These are phyloP conservation scores for Mortierella sp. DNA, from an alignment of 371 early-diverging fungal species.

Conservation along the genomic window DNA sequence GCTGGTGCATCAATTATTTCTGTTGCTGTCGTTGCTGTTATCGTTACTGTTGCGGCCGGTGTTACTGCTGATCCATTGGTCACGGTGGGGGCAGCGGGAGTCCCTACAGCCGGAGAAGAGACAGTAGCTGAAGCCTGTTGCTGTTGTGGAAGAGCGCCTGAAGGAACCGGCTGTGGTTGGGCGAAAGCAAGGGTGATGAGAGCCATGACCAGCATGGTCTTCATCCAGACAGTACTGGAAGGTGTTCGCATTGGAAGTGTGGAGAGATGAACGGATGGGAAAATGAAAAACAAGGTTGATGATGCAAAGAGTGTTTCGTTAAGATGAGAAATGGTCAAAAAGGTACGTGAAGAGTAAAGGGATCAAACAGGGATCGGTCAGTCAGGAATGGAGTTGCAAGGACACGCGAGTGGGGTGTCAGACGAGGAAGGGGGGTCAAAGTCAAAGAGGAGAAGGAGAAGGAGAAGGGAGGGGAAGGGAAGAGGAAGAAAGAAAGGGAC, in stretches of 20 bases:
- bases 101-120: not conserved
- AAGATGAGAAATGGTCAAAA: not conserved
- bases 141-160: not conserved
- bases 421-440: not conserved
- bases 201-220: slow-evolving; percentile 30
- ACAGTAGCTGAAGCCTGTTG: not conserved
- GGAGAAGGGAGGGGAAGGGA: too few relatives aligned
- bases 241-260: not conserved
- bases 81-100: not conserved
- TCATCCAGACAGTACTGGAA: not conserved
- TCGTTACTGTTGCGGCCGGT: not conserved
- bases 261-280: not conserved
- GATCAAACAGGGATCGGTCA: not conserved
- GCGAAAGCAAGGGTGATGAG: slow-evolving; percentile 11
- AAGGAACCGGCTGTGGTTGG: not conserved
- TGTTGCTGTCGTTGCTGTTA: not conserved
- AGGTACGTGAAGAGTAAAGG: not conserved
- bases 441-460: not conserved
- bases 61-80: not conserved
- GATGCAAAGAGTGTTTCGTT: not conserved
- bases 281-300: not conserved
- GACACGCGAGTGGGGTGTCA: slow-evolving; percentile 9
- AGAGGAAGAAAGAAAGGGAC: not conserved
- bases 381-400: not conserved
- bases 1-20: not conserved